Base-by-base conservation (phyloP, 768 basidiomycete genomes). In the Leccinum imitatum region DNA sequence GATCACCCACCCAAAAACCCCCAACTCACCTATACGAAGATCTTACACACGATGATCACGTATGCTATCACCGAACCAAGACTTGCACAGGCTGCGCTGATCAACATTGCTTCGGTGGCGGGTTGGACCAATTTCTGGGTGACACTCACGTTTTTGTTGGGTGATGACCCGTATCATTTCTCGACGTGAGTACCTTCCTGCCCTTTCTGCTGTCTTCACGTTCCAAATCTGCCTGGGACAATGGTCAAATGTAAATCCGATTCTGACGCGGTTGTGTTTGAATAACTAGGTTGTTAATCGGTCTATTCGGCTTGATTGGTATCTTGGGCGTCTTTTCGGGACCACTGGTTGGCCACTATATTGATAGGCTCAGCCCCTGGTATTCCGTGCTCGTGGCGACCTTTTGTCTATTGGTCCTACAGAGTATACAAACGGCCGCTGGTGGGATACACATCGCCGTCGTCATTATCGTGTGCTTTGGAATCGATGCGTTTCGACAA, bases 261-360 rank as follows among this genome's bases (percentile, higher is more conserved):
- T 23, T 15, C 15, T 64, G 39, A 63, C 39, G 21, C 17, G 3
- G n/a, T 54, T 21, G 9, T 50, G 19, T 19, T 48, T 51, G 47
- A 13, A 35, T 11, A 27, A 51, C 13, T 54, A 60, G 66, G 25
- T 67, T 68, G 56, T 72, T 73, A 30, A 81, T 81, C 46, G 82
- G 82, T 50, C 65, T 83, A 4, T 79, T 83, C 56, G 82, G 80
- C 14, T 72, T 83, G 7, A 68, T 82, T 19, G 82, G 82, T 13
- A 68, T 82, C 23, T 62, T 69, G 58, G 81, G 77, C 30, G 71
- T 80, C 52, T 59, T 67, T 21, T 64, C 63, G 2, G 73, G 65
- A 1, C 73, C 72, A 10, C 48, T 69, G 47, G 69, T 68, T 1
- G 71, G 72, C 11, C 66, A 60, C 39, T 52, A 73, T 21, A 68